These are phyloP conservation scores for Soucietia sequanensis DNA, from an alignment of 805 yeast genomes.

Conservation along the genomic window DNA sequence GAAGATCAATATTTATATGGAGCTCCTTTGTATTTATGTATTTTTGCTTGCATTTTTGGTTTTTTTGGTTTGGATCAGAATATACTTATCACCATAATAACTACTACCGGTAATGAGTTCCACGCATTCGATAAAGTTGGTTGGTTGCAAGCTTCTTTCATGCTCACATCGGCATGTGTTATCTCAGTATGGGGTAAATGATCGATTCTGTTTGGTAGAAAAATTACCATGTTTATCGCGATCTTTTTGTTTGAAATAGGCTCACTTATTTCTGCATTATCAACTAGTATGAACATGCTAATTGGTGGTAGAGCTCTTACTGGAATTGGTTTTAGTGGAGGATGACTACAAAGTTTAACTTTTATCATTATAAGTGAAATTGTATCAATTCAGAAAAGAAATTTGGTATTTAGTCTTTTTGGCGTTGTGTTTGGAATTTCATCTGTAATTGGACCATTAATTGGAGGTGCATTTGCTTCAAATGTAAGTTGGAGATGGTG, in stretches of 20 bases:
- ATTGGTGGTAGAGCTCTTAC: constrained; percentile 22
- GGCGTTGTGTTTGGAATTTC: constrained; percentile 42
- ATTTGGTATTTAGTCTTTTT: constrained; percentile 26
- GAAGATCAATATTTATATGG: constrained; percentile 25
- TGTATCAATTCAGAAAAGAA: constrained; percentile 22
- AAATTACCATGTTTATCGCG: constrained; percentile 14
- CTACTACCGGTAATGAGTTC: constrained; percentile 17
- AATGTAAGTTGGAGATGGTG: constrained; percentile 66
- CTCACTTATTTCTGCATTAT: constrained; percentile 19
- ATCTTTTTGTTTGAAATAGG: constrained; percentile 19
- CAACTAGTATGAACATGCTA: constrained; percentile 15
- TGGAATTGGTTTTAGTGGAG: constrained; percentile 24
- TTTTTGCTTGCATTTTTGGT: too few species aligned
- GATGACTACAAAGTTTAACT: constrained; percentile 14
- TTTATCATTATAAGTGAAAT: constrained; percentile 17
- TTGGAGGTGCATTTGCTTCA: constrained; percentile 58
- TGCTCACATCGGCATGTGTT: constrained; percentile 16
- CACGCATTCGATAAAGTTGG: constrained; percentile 17
- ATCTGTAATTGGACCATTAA: constrained; percentile 51
- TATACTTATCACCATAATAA: constrained; percentile 17
- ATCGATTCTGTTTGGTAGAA: constrained; percentile 17
- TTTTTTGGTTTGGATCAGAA: constrained; percentile 19
- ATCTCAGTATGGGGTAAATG: constrained; percentile 19
- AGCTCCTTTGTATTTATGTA: constrained; percentile 11
- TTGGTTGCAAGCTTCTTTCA: constrained; percentile 18